These are phyloP conservation scores for Spathaspora gorwiae DNA, from an alignment of 805 yeast genomes.

Conservation along the genomic window DNA sequence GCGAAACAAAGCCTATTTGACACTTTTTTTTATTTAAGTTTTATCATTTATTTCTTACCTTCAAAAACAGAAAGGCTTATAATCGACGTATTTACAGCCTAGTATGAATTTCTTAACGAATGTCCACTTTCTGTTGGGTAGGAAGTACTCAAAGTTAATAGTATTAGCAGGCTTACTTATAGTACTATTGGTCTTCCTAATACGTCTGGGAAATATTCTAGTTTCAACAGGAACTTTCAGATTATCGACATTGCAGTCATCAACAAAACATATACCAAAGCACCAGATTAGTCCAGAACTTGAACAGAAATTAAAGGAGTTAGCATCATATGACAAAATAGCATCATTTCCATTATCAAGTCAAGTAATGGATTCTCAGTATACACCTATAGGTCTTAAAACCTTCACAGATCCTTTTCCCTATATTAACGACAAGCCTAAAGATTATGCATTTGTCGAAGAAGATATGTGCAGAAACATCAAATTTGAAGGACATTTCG, in stretches of 20 bases:
- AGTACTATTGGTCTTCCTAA: too few species aligned
- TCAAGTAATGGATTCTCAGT: background rate
- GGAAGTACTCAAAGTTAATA: background rate
- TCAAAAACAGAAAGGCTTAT: too few species aligned
- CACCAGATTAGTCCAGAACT: background rate
- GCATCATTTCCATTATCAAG: slow-evolving; percentile 8
- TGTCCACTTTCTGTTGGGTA: background rate
- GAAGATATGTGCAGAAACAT: slow-evolving; percentile 12
- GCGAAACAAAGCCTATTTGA: too few species aligned
- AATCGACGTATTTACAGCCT: too few species aligned
- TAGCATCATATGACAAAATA: background rate
- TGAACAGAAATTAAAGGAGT: slow-evolving; percentile 3
- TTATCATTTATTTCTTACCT: too few species aligned
- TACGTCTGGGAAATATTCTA: too few species aligned
- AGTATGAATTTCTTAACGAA: too few species aligned
- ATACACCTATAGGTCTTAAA: slow-evolving; percentile 3
- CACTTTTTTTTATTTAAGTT: too few species aligned
- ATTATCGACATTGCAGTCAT: background rate
- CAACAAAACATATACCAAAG: background rate
- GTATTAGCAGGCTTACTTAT: background rate
- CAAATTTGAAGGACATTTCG: slow-evolving; percentile 9
- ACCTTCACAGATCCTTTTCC: slow-evolving; percentile 16
- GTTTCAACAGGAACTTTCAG: too few species aligned
- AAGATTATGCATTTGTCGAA: slow-evolving; percentile 9
- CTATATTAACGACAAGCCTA: slow-evolving; percentile 3